phyloP scores from a whole-genome alignment of 2,329 filamentous ascomycete genomes.

The Scytalidium lignicola region DNA sequence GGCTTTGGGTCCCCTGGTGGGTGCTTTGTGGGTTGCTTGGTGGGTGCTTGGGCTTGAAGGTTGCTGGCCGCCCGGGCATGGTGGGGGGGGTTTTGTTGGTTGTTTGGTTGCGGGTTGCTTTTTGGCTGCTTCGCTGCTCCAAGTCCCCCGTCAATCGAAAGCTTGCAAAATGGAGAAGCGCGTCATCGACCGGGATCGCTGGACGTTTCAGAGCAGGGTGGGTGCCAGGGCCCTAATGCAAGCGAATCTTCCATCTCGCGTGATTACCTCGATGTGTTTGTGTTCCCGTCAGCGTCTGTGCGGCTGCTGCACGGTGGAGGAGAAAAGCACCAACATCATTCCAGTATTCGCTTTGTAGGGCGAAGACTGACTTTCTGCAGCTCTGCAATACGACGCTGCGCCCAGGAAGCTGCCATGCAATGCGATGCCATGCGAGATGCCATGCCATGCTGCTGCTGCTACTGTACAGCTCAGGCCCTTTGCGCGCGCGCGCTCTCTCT shows the following conservation, averaged over 20 bases:
- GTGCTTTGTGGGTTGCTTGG: no score
- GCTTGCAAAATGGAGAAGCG: background rate
- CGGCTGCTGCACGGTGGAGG: no score
- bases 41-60: no score
- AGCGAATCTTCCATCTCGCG: background rate
- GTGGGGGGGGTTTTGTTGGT: no score
- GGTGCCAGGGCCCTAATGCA: background rate
- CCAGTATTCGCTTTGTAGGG: no score
- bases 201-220: background rate
- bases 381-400: background rate
- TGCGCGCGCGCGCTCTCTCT: no score
- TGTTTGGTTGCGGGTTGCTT: no score
- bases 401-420: background rate
- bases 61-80: no score
- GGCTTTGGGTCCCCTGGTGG: no score
- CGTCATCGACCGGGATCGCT: background rate
- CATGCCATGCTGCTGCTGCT: constrained; percentile 6
- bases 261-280: background rate
- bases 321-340: no score
- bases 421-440: background rate
- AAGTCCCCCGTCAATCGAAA: background rate
- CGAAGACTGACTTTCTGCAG: background rate
- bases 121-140: background rate
- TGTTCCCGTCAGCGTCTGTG: background rate
- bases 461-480: no score